These are phyloP conservation scores for Zymoseptoria ardabiliae DNA, from an alignment of 2,329 filamentous ascomycete genomes.

Conservation along the genomic window DNA sequence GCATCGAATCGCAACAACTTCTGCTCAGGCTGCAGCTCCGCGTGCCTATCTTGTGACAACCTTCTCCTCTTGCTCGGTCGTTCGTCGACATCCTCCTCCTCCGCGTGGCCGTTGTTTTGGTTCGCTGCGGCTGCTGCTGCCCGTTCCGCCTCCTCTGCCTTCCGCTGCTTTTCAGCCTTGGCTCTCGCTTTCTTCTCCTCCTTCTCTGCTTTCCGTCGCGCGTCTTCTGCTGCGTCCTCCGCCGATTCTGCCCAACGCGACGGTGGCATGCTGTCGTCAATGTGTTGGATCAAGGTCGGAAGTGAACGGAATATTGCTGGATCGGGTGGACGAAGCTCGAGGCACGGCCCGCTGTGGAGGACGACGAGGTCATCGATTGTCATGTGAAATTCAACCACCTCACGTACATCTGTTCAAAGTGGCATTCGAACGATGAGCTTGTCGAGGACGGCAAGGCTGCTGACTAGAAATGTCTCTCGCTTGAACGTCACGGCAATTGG, in stretches of 20 bases:
- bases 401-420: too few relatives aligned
- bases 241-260: conserved; percentile 87
- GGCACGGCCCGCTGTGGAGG: neutral
- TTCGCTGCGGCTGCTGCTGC: conserved; percentile 27
- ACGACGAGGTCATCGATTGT: neutral
- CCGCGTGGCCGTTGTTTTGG: conserved; percentile 19
- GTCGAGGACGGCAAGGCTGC: conserved; percentile 17
- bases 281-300: conserved; percentile 2
- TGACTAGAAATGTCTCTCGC: conserved; percentile 15
- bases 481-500: conserved; percentile 8
- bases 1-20: conserved; percentile 66
- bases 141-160: conserved; percentile 44
- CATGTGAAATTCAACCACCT: neutral
- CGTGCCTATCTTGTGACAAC: conserved; percentile 47
- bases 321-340: neutral
- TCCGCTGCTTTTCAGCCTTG: conserved; percentile 74
- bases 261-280: conserved; percentile 18
- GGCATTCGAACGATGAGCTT: conserved; percentile 7
- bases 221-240: conserved; percentile 68
- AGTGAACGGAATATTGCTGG: neutral
- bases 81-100: conserved; percentile 19
- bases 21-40: conserved; percentile 33
- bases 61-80: conserved; percentile 53
- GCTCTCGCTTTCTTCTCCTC: conserved; percentile 72
- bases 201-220: conserved; percentile 69